Base-by-base conservation (phyloP, 2,329 filamentous ascomycete species). In the Alternaria angustiovoidea region DNA sequence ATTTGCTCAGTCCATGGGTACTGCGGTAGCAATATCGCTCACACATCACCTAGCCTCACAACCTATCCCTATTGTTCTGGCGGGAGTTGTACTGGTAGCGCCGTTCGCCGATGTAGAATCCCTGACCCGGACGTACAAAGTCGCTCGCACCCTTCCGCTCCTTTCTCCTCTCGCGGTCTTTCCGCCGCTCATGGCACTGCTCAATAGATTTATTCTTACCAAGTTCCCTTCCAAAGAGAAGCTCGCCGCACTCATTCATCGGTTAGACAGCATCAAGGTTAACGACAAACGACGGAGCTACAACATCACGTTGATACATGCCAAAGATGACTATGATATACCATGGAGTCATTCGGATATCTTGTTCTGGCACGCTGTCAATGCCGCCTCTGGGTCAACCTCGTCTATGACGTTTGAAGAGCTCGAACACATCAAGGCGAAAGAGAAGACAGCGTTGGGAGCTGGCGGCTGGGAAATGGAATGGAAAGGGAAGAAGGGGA, bases 1-100 rank as follows among this genome's bases (percentile, higher is more conserved):
- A 22, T 89, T 86, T 59, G 83, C 80, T 0, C 87, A 89, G 65
- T 88, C 85, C 0, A 77, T 89, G 32, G 87, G 87, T 4, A 87
- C 87, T 1, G 86, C 82, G 0, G 83, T 86, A 8, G 79, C 77
- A 30, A 64, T 82, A 11, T 81, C 81, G 7, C 72, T 86, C 1
- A 77, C 80, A 1, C 75, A 82, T 34, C 78, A 82, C 46, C 80
- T 81, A 46, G 80, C 81, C 0, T 54, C 74, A 2, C 79, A 81
- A 57, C 72, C 76, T 0, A 72, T 77, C 2, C 82, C 85, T 0
- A 69, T 81, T 0, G 68, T 83, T 0, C 87, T 89, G 63, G 80
- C 84, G 1, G 87, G 87, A 2, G 81, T 81, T 3, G 81, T 89
- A 2, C 74, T 89, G 3, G 81, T 86, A 3, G 87, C 86, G 0